Evolutionary conservation across 768 basidiomycete species (phyloP).

Genomic region (Boletus sensibilis): DNA sequence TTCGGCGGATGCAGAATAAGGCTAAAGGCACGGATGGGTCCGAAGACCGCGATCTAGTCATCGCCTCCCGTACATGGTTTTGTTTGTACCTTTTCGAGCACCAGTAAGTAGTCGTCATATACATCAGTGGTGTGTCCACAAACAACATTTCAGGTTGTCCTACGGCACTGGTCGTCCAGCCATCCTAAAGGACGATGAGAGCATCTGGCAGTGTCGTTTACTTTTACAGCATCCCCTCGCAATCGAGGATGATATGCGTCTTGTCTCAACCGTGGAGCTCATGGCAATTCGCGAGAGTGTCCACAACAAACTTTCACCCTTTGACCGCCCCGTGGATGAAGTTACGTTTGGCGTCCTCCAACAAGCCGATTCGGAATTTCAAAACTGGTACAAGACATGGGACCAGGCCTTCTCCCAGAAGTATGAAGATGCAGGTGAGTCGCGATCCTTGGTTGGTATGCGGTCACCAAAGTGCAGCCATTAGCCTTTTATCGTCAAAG

Average conservation of each 20-base stretch:
- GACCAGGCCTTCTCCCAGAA: constrained; percentile 77
- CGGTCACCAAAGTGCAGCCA: constrained; percentile 2
- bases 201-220: constrained; percentile 76
- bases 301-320: constrained; percentile 77
- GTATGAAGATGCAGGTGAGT: constrained; percentile 76
- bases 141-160: constrained; percentile 63
- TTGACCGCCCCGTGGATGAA: constrained; percentile 73
- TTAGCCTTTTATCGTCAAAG: constrained; percentile 86
- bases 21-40: constrained; percentile 47
- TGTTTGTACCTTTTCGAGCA: constrained; percentile 93
- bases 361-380: constrained; percentile 75
- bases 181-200: constrained; percentile 89
- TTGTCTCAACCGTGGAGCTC: constrained; percentile 92
- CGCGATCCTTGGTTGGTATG: constrained; percentile 1
- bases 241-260: constrained; percentile 91
- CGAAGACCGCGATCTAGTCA: constrained; percentile 76
- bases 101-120: constrained; percentile 55
- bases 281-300: constrained; percentile 87
- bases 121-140: background rate
- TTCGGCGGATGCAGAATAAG: constrained; percentile 72
- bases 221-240: constrained; percentile 84
- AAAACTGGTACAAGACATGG: constrained; percentile 79
- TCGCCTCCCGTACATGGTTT: constrained; percentile 88
- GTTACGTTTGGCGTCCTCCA: constrained; percentile 70
- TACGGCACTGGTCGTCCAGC: constrained; percentile 94